Base-by-base conservation (phyloP, 257 asterid genomes). In the Striga asiatica region DNA sequence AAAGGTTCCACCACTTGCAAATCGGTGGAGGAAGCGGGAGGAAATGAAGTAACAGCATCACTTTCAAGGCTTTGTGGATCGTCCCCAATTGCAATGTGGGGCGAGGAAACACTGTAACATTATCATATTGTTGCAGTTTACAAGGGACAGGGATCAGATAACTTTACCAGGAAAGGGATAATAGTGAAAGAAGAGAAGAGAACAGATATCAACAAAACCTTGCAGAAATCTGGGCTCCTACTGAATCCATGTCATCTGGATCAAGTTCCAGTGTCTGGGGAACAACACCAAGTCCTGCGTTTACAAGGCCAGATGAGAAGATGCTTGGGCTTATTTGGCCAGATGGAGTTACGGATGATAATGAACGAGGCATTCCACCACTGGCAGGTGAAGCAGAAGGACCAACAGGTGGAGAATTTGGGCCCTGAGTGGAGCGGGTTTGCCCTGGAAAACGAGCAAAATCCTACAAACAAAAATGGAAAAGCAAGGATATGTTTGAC, bases 381-480 rank as follows among this genome's bases (percentile, higher is more conserved):
- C 62, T 54, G 42, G 72, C 63, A 39, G 96, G 68, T 46, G 89
- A 57, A 61, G 69, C 52, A 50, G 94, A 71, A 68, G 84, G 93
- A 69, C 75, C 81, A 58, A 73, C 85, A 55, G 96, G 81, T 53
- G 75, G 75, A 38, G 84, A 68, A 61, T 69, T 84, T 51, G 93
- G 76, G 78, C 68, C 76, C 69, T 81, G 94, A 68, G 81, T 65
- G n/a, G 99, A 69, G 60, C 89, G 89, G 58, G 81, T 92, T 79
- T 88, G 97, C 69, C 94, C 86, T 14, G 94, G 99, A 50, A 92
- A 78, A 70, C 94, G 81, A 67, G 94, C 95, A 76, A 92, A 92
- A 75, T 92, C 99, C 99, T 92, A 69, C 64, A 69, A 50, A 35
- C 37, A 57, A 47, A 21, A 25, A n/a, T 20, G 16, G 12, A 54